Base-by-base conservation (phyloP, 805 yeast genomes). In the Saccharomyces kudriavzevii region DNA sequence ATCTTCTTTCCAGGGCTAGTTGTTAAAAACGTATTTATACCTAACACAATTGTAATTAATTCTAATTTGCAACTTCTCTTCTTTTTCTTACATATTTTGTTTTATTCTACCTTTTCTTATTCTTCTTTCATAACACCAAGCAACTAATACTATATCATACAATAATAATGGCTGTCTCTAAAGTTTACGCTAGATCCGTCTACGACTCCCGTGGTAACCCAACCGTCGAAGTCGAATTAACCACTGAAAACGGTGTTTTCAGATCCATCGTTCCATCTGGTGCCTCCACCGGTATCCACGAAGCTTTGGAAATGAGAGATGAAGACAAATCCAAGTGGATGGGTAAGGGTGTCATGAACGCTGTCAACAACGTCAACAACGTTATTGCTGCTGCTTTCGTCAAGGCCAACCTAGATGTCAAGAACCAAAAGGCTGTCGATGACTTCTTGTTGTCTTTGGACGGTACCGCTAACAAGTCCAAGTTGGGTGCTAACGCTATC, bases 201-300 rank as follows among this genome's bases (percentile, higher is more conserved):
- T 92, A 94, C 86, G 99, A 92, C 81, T 92, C 98, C 69, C 89
- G 99, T 80, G 98, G 98, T 79, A 94, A 92, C 85, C 99, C 99
- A 80, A 92, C 99, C 67, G 99, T 94, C 68, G 98, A 94, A 84
- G 98, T 94, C 66, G 98, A 94, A 72, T 71, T 92, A 69, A 79
- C 86, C 82, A 92, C 99, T 71, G 92, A 81, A 60, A 83, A 87
- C 71, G 99, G 99, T 71, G 69, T 82, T 62, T 91, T 89, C 95
- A 87, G 97, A 78, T 83, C 98, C 65, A 91, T 92, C 72, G 99
- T 94, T 60, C 99, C 99, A 75, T 90, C 97, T 63, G 99, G 99
- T 80, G 99, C 99, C 64, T 92, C 98, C 71, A 94, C 99, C 61
- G 99, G 99, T 85, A 76, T 87, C 76, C 96, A 89, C 78, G 99